Percentiles rank a stretch among this genome's conserved stretches.
phyloP scores from a whole-genome alignment of 768 basidiomycete species.

The Hortiboletus campestris region DNA sequence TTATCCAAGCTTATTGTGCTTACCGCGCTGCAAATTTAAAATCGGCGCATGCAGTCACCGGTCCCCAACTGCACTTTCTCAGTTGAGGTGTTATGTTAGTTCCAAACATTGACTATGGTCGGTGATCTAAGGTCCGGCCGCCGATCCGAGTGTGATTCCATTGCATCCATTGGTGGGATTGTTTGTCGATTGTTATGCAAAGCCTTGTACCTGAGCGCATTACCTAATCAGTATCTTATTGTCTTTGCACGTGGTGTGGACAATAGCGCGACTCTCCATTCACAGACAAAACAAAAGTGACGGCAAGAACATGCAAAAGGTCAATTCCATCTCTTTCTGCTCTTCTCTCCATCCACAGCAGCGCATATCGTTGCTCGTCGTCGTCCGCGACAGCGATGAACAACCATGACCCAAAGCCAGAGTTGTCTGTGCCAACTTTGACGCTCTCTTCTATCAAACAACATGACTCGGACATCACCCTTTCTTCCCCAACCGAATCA shows the following conservation, averaged over 20 bases:
- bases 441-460: slow-evolving; percentile 20
- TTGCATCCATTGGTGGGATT: not conserved
- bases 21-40: no score
- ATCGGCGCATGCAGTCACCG: no score
- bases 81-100: no score
- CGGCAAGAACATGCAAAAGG: not conserved
- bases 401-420: slow-evolving; percentile 26
- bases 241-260: slow-evolving; percentile 21
- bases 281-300: slow-evolving; percentile 27
- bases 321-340: slow-evolving; percentile 12
- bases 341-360: slow-evolving; percentile 5
- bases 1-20: no score
- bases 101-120: not conserved
- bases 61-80: no score
- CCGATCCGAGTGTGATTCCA: no score
- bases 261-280: slow-evolving; percentile 16
- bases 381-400: slow-evolving; percentile 33
- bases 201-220: slow-evolving; percentile 6
- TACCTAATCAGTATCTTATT: slow-evolving; percentile 22
- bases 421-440: slow-evolving; percentile 21
- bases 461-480: slow-evolving; percentile 2
- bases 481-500: slow-evolving; percentile 12
- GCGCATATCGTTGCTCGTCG: slow-evolving; percentile 19
- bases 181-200: slow-evolving; percentile 24
- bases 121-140: not conserved